Conservation (phyloP, 2,329 filamentous ascomycete species). For the Venturia carpophila region DNA sequence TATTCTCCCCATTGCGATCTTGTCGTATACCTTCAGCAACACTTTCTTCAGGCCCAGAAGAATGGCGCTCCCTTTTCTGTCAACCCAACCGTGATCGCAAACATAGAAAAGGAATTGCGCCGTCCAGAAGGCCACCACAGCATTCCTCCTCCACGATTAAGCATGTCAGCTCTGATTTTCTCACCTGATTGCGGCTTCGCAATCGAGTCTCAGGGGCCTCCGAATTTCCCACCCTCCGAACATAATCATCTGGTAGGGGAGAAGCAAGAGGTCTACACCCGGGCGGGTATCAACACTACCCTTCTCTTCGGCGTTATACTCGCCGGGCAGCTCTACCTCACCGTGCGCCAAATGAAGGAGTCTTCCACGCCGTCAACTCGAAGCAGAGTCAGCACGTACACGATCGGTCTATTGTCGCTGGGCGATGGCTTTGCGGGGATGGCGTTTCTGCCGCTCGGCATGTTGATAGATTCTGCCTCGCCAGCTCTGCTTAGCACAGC, state of each 20-base stretch:
- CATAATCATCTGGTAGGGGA: conserved; percentile 49
- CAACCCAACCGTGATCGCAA: conserved; percentile 15
- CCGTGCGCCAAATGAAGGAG: conserved; percentile 56
- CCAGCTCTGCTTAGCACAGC: conserved; percentile 48
- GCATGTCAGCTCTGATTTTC: conserved; percentile 54
- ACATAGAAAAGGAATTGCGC: conserved; percentile 52
- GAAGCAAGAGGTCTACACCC: conserved; percentile 50
- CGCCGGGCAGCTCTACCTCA: conserved; percentile 46
- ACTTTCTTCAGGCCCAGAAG: conserved; percentile 36
- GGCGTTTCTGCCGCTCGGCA: conserved; percentile 45
- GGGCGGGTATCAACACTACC: conserved; percentile 44
- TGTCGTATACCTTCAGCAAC: conserved; percentile 74
- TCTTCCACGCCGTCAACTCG: conserved; percentile 56
- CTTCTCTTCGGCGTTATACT: conserved; percentile 45
- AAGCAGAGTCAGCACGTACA: conserved; percentile 57
- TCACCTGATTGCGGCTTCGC: conserved; percentile 61
- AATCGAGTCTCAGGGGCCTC: conserved; percentile 52
- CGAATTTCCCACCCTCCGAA: conserved; percentile 42
- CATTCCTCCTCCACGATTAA: conserved; percentile 43
- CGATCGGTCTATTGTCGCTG: conserved; percentile 52
- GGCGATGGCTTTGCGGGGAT: conserved; percentile 54
- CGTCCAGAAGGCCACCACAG: conserved; percentile 51
- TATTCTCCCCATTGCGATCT: conserved; percentile 77
- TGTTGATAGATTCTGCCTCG: conserved; percentile 49
- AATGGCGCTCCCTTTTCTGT: conserved; percentile 23